Base-by-base conservation (phyloP, 352 stramenopile species). In the Globisporangium rhizosaccharum region DNA sequence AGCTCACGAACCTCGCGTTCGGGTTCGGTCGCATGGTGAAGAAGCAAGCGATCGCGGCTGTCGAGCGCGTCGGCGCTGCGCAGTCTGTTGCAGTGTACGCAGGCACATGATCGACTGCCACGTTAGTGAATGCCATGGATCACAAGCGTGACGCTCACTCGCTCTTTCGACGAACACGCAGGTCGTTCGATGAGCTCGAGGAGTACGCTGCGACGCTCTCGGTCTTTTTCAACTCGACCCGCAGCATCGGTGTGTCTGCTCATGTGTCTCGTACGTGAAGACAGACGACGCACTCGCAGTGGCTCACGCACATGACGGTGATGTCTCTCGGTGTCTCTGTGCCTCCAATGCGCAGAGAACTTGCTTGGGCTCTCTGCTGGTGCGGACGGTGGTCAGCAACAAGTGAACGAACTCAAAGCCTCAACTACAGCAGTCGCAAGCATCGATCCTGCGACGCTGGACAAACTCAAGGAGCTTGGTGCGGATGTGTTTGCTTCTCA, bases 21-120 rank as follows among this genome's bases (percentile, higher is more conserved):
- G 84, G 84, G 0, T 93, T 93, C 56, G 84, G 84, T 7, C 73
- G 82, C 18, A 91, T 91, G 79, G 79, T 93, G 47, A 91, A 91
- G 63, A 93, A 91, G 50, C 84, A 93, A 65, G 82, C 84, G 8
- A 88, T 91, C 48, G 82, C 84, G 33, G 84, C 80, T 9, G 84
- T 93, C 17, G 84, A 93, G 63, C 80, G 84, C 20, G 82, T 87
- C 17, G 82, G 79, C 18, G 76, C 82, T 33, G 79, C 80, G 0
- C 79, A 79, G 33, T 57, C 68, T n/a, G 56, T 83, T 20, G 63
- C 70, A 51, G 64, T 87, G 82, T 91, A 63, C 36, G 76, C 68
- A 3, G 26, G 18, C 1, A 23, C 49, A 12, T 18, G 0, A 2
- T 20, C 2, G 25, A 39, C 1, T 30, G 23, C 23, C 23, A 23